Conservation (phyloP, 179 eudicot species). For the Silene vulgaris region DNA sequence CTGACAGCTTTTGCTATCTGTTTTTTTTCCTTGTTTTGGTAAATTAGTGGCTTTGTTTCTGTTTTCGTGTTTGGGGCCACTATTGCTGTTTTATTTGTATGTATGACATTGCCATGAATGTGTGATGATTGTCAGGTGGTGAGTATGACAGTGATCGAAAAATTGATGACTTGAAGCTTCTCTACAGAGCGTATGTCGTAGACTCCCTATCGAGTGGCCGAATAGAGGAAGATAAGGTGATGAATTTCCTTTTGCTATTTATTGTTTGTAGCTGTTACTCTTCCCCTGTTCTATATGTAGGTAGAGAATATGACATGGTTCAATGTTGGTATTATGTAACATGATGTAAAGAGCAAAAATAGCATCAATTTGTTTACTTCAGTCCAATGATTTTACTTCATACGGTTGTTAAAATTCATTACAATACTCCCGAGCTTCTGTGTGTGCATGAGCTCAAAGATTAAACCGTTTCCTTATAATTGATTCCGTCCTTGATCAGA, state of each 20-base stretch:
- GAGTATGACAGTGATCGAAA: conserved; percentile 68
- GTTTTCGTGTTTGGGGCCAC: background rate
- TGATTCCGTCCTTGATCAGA: conserved; percentile 31
- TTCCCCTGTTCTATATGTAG: background rate
- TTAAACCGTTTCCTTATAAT: background rate
- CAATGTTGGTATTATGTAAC: background rate
- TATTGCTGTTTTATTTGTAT: background rate
- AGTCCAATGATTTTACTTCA: conserved; percentile 4
- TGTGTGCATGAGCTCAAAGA: background rate
- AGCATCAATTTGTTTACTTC: background rate
- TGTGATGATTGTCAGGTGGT: conserved; percentile 51
- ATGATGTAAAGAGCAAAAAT: background rate
- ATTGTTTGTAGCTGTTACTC: conserved; percentile 3
- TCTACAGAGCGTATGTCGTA: conserved; percentile 69
- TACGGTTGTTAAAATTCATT: background rate
- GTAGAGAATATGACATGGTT: background rate
- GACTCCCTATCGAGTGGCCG: conserved; percentile 71
- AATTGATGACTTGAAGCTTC: conserved; percentile 80
- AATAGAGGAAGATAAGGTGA: conserved; percentile 80
- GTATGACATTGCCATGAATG: background rate
- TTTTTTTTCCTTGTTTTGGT: background rate
- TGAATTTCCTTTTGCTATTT: conserved; percentile 1
- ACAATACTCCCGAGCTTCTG: background rate
- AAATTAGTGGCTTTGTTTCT: background rate
- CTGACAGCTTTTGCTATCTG: background rate